Conservation (phyloP, 2,329 filamentous ascomycete species). For the Cephalotrichum gorgonifer region DNA sequence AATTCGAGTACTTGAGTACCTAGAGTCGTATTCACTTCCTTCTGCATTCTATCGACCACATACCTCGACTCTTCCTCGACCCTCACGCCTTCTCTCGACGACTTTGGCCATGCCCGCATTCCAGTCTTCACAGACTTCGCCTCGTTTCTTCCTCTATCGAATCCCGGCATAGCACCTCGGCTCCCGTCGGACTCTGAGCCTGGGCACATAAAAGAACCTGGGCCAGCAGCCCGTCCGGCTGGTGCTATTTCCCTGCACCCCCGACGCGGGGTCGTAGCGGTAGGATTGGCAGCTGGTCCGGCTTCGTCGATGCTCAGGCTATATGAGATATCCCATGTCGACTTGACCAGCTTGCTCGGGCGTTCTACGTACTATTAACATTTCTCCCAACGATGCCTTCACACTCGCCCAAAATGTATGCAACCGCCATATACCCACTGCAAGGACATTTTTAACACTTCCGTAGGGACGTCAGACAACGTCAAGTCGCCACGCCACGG, state of each 20-base stretch:
- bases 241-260: neutral
- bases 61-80: neutral
- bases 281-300: neutral
- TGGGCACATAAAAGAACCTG: neutral
- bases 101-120: neutral
- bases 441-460: no score
- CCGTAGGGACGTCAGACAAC: no score
- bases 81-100: neutral
- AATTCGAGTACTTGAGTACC: no score
- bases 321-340: neutral
- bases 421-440: no score
- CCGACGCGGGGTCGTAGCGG: neutral
- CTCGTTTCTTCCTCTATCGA: neutral
- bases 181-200: neutral
- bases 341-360: neutral
- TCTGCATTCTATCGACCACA: neutral
- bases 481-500: no score
- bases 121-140: neutral
- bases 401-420: no score
- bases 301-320: neutral
- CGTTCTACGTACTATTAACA: neutral
- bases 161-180: neutral
- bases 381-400: no score
- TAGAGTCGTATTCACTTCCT: no score
- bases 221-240: neutral